phyloP scores from a whole-genome alignment of 164 flowering plant genomes.

The Piper longum region DNA sequence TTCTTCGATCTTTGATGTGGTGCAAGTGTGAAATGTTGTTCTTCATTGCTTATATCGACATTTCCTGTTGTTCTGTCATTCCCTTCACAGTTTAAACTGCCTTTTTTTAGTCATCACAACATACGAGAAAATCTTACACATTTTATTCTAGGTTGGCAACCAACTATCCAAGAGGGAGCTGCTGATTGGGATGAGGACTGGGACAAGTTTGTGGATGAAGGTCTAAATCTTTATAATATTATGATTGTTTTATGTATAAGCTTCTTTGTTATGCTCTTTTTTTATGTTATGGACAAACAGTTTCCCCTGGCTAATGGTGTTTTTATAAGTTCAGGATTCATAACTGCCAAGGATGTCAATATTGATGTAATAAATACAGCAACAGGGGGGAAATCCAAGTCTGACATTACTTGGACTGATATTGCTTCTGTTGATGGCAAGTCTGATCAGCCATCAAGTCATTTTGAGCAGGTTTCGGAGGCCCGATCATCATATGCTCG shows the following conservation, averaged over 20 bases:
- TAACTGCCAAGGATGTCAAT: neutral
- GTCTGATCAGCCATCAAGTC: constrained; percentile 26
- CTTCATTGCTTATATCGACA: neutral
- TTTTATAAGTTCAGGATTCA: neutral
- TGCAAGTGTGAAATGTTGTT: too few species aligned
- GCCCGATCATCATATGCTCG: constrained; percentile 26
- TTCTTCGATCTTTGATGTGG: too few species aligned
- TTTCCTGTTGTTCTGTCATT: neutral
- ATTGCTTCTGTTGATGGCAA: constrained; percentile 20
- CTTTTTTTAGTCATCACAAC: constrained; percentile 7
- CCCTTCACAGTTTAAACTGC: neutral
- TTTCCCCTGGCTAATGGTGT: neutral
- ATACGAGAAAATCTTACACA: neutral
- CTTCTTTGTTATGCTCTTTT: neutral
- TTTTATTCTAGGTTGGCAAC: neutral
- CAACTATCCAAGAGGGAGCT: constrained; percentile 16
- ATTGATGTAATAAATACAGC: neutral
- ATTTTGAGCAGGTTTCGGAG: constrained; percentile 22
- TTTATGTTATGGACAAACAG: neutral
- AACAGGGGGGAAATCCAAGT: neutral
- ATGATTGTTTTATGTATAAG: neutral
- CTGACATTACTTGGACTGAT: neutral
- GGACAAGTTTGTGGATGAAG: constrained; percentile 77
- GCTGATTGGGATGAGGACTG: constrained; percentile 96
- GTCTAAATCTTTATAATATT: neutral